Conservation (phyloP, 306 rosid species). For the Vigna mungo region DNA sequence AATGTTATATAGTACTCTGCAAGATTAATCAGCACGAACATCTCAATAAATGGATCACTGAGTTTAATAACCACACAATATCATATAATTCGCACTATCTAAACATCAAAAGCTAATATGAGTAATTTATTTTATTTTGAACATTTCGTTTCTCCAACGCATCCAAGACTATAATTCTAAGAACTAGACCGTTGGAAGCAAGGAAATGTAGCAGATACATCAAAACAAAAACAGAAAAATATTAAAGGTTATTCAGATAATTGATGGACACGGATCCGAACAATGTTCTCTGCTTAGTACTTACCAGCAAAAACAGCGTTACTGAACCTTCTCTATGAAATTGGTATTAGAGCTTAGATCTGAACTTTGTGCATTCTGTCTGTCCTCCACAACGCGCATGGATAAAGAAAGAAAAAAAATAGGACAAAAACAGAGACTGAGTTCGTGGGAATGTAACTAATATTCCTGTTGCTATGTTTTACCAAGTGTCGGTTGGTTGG, state of each 20-base stretch:
- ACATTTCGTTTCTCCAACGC: not conserved
- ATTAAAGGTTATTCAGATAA: slow-evolving; percentile 10
- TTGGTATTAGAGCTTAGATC: slow-evolving; percentile 40
- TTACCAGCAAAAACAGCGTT: slow-evolving; percentile 34
- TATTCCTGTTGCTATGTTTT: slow-evolving; percentile 32
- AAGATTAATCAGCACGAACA: not conserved
- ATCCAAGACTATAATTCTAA: not conserved
- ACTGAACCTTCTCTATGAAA: slow-evolving; percentile 29
- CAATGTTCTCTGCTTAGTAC: slow-evolving; percentile 20
- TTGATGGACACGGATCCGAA: slow-evolving; percentile 33
- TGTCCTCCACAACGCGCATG: slow-evolving; percentile 10
- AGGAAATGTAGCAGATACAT: not conserved
- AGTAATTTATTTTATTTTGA: not conserved
- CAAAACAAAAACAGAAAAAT: not conserved
- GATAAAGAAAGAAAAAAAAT: not conserved
- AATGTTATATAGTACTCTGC: slow-evolving; percentile 30
- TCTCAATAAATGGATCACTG: slow-evolving; percentile 6
- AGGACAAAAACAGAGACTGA: slow-evolving; percentile 10
- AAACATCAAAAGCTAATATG: not conserved
- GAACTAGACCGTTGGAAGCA: slow-evolving; percentile 3
- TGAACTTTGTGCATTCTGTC: slow-evolving; percentile 34
- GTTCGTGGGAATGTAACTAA: slow-evolving; percentile 40
- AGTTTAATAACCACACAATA: slow-evolving; percentile 18
- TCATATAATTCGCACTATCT: not conserved
- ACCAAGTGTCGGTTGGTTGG: slow-evolving; percentile 35